Conservation (phyloP, 768 basidiomycete species). For the Obba rivulosa region DNA sequence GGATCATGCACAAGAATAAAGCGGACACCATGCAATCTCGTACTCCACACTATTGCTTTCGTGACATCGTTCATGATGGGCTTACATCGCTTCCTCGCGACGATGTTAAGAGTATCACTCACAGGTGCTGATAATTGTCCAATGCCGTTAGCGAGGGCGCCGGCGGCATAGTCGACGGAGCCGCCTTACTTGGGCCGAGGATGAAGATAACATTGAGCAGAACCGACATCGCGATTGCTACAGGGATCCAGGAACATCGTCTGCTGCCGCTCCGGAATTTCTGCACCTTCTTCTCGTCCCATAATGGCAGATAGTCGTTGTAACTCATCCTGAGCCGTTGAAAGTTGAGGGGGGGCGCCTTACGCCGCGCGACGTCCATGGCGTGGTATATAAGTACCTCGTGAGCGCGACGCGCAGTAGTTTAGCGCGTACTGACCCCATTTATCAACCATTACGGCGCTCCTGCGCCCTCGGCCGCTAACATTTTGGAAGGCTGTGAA, state of each 20-base stretch:
- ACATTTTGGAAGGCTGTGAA: not conserved
- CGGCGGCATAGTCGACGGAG: not conserved
- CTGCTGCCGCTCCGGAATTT: not conserved
- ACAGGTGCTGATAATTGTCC: slow-evolving; percentile 17
- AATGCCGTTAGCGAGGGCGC: slow-evolving; percentile 6
- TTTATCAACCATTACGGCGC: not conserved
- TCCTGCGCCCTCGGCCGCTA: not conserved
- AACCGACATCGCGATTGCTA: slow-evolving; percentile 5
- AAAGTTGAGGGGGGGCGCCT: not conserved
- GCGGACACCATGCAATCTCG: too few species aligned
- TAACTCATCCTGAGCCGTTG: not conserved
- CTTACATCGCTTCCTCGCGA: not conserved
- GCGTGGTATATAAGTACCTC: not conserved
- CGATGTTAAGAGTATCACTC: slow-evolving; percentile 1
- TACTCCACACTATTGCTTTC: too few species aligned
- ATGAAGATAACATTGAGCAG: slow-evolving; percentile 7
- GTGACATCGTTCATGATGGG: not conserved
- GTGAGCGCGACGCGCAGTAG: not conserved
- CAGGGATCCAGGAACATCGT: not conserved
- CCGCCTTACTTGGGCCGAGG: not conserved
- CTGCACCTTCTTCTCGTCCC: not conserved
- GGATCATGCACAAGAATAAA: not conserved
- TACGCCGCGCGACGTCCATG: not conserved
- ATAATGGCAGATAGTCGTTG: not conserved
- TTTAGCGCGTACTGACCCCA: not conserved